phyloP scores from a whole-genome alignment of 1,139 yeast species.

The Yamadazyma oceani region DNA sequence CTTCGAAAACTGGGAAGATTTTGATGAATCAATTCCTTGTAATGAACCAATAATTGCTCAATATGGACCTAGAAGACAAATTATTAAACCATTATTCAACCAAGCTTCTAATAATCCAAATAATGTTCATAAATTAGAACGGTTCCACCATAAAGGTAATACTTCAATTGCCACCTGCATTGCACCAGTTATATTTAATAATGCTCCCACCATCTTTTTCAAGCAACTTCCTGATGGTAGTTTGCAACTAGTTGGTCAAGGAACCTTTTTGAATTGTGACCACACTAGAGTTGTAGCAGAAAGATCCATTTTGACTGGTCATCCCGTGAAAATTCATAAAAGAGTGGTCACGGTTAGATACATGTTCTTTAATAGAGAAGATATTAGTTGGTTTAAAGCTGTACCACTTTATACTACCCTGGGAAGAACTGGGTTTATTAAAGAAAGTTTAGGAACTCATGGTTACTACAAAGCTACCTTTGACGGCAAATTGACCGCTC shows the following conservation, averaged over 20 bases:
- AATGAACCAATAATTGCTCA: slow-evolving; percentile 80
- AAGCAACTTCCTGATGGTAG: slow-evolving; percentile 45
- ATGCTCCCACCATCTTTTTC: slow-evolving; percentile 77
- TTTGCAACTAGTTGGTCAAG: slow-evolving; percentile 80
- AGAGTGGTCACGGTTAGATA: slow-evolving; percentile 88
- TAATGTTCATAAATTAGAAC: slow-evolving; percentile 83
- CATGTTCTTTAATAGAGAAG: slow-evolving; percentile 95
- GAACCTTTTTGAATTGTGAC: slow-evolving; percentile 85
- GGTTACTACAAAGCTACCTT: slow-evolving; percentile 97
- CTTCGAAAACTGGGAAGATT: slow-evolving; percentile 85
- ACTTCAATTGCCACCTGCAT: slow-evolving; percentile 79
- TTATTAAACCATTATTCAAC: slow-evolving; percentile 82
- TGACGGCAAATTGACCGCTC: slow-evolving; percentile 87
- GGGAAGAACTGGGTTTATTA: slow-evolving; percentile 92
- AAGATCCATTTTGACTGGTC: slow-evolving; percentile 88
- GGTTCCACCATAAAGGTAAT: slow-evolving; percentile 78
- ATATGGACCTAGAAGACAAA: slow-evolving; percentile 88
- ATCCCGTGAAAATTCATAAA: slow-evolving; percentile 93
- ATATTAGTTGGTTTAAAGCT: slow-evolving; percentile 85
- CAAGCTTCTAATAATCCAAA: slow-evolving; percentile 76
- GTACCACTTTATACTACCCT: slow-evolving; percentile 89
- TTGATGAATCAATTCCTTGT: slow-evolving; percentile 78
- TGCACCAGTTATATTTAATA: slow-evolving; percentile 85
- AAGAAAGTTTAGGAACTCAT: slow-evolving; percentile 95
- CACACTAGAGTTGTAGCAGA: slow-evolving; percentile 83